Evolutionary conservation across 441 rosid genomes (phyloP), one percentile per base, ranked within the genome.

Genomic region (Dalechampia spathulata): DNA sequence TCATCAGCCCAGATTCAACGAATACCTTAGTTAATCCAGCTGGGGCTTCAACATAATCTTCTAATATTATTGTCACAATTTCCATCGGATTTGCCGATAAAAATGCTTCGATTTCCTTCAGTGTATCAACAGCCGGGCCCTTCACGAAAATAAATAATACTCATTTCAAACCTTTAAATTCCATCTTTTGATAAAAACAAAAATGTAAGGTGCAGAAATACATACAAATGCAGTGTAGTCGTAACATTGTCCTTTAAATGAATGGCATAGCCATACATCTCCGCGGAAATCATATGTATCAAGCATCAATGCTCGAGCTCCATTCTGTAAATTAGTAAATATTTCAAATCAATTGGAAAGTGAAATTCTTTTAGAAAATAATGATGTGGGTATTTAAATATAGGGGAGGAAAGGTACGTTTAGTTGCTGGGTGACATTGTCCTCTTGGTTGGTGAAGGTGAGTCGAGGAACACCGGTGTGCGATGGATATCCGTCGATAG

Each of bases 211-310:
- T 30, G 34, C 4, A 3, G 34, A 30, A 30, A 13, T 3, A 67
- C 87, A 43, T 81, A 91, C 96, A 65, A 86, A 91, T 34, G 91
- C 84, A 16, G 95, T 91, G 39, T 64, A 67, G 47, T 81, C 94
- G 57, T 77, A 62, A 45, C 98, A 91, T 13, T 80, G 25, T 49
- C 77, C 72, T 4, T 75, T 75, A 60, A 84, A 78, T 1, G 95
- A 91, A 78, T 88, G 95, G 43, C 96, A 91, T 55, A 88, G 40
- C 98, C 98, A 88, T 3, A 88, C 77, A n/a, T 81, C 89, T 58
- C 83, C 91, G 7, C 73, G 60, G 48, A 81, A 91, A 75, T 86
- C 98, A 36, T 91, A 91, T 0, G 90, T 79, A 63, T 91, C 96
- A 5, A 88, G 83, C 96, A 88, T 86, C 57, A 91, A 68, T 37